Evolutionary conservation across 1,284 basidiomycete genomes (phyloP), one percentile per base, ranked within the genome.

Genomic region (Mycosarcoma mackinlayi): DNA sequence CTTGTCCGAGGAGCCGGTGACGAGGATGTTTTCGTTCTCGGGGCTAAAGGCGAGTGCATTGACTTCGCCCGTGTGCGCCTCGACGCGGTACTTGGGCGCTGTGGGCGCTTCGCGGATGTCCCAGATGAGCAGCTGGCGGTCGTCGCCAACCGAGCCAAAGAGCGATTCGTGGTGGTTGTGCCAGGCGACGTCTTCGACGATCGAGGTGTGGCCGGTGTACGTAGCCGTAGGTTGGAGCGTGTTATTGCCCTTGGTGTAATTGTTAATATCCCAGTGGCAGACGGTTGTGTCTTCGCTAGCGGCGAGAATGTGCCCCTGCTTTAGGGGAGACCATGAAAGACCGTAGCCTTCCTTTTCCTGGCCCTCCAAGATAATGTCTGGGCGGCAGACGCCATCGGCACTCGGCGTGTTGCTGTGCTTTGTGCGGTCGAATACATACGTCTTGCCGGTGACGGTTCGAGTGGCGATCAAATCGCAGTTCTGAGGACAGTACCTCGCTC

Each of bases 401-500:
- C 92, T 91, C 1, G 95, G 94, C 78, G 94, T 92, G 77, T 90
- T 93, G 68, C 93, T 89, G 84, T 98, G 95, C 84, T 97, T 98
- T 44, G 96, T 98, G 58, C 96, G 86, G 84, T 99, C 96, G 84
- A 98, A 99, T 33, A 99, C 85, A 70, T 92, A 87, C 10, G 97
- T 93, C 72, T 95, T 92, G 14, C 96, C 96, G 6, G 88, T 89
- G 8, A 95, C 88, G 10, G 93, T 87, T 75, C 98, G 95, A 9
- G 95, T 98, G 2, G 96, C 96, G 71, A 99, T 92, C 72, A 99
- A 84, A 84, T 98, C 93, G 6, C 93, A 92, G 81, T 98, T 98
- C 84, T 98, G 95, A 14, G 96, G 96, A 92, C 97, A 98, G 84
- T 98, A 99, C 41, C 96, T 88, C 56, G 96, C 96, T 34, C 94